A percentile compares a stretch with the other conserved stretches of the same genome.
phyloP scores from a whole-genome alignment of 2,329 filamentous ascomycete genomes.

The Phialophora tarda region DNA sequence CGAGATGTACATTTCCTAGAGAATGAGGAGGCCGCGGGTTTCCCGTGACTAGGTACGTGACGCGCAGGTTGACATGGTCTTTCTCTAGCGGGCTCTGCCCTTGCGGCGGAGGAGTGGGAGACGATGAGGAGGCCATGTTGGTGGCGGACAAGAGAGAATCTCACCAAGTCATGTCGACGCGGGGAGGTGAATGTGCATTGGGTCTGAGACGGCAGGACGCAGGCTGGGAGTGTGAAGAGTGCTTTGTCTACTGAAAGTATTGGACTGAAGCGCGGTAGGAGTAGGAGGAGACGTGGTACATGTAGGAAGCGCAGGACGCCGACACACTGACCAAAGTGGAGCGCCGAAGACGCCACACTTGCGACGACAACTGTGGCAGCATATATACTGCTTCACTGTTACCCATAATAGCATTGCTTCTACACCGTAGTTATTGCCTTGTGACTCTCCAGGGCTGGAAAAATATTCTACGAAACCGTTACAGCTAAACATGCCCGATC shows the following conservation, averaged over 20 bases:
- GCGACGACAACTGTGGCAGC: background rate
- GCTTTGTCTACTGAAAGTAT: background rate
- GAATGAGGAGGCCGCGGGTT: conserved; percentile 36
- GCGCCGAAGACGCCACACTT: background rate
- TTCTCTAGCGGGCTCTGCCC: conserved; percentile 7
- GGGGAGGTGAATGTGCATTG: background rate
- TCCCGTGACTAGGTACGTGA: conserved; percentile 37
- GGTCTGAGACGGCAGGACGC: background rate
- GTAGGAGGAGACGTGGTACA: too few relatives aligned
- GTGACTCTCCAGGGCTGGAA: background rate
- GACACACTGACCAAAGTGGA: background rate
- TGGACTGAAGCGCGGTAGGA: background rate
- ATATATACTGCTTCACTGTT: background rate
- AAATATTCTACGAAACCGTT: background rate
- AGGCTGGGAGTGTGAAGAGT: background rate
- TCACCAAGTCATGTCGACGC: background rate
- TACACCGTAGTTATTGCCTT: background rate
- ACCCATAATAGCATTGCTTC: background rate
- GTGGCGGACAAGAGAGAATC: background rate
- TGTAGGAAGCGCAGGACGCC: background rate
- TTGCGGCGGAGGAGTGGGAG: conserved; percentile 1
- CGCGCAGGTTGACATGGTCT: conserved; percentile 36
- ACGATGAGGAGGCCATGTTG: conserved; percentile 6
- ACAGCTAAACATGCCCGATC: background rate
- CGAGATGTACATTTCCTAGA: conserved; percentile 46